Percentiles rank a stretch among this genome's conserved stretches.
These are phyloP conservation scores for Beauveria caledonica DNA, from an alignment of 2,329 filamentous ascomycete genomes.

Conservation along the genomic window DNA sequence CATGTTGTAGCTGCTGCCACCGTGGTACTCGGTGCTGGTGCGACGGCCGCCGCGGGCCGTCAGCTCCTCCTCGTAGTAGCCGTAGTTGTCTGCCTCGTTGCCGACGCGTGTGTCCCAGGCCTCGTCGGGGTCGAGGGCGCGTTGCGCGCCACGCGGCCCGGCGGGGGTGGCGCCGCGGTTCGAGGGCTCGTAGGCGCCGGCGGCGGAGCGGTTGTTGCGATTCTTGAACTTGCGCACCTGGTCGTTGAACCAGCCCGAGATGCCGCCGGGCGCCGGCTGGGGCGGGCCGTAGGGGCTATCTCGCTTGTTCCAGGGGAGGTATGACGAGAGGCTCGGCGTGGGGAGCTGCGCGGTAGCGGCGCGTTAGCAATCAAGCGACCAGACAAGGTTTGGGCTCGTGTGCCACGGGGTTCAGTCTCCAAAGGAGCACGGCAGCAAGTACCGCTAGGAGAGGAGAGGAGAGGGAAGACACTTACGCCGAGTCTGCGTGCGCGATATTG, in stretches of 20 bases:
- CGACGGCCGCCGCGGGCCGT: constrained; percentile 16
- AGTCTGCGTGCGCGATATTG: constrained; percentile 65
- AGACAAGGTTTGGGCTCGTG: not conserved
- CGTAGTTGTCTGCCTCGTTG: constrained; percentile 59
- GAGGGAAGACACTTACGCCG: constrained; percentile 42
- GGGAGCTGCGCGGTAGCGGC: constrained; percentile 44
- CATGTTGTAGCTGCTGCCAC: constrained; percentile 40
- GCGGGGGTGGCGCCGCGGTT: constrained; percentile 27
- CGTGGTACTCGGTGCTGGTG: constrained; percentile 23
- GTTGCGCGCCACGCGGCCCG: constrained; percentile 49
- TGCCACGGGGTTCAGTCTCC: not conserved
- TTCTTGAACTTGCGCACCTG: constrained; percentile 56
- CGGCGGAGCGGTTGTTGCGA: constrained; percentile 55
- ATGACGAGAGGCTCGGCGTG: constrained; percentile 56
- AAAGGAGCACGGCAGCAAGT: not conserved
- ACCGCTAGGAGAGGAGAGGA: not conserved
- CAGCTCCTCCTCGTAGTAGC: constrained; percentile 67
- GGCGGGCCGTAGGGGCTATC: constrained; percentile 41
- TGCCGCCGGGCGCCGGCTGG: constrained; percentile 49
- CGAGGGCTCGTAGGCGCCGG: constrained; percentile 61
- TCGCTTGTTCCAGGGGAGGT: constrained; percentile 60
- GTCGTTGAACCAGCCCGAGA: constrained; percentile 66
- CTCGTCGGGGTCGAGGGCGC: constrained; percentile 70
- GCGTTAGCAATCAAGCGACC: not conserved
- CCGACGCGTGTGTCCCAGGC: constrained; percentile 79